These are phyloP conservation scores for Oryza rufipogon DNA, from an alignment of 176 grass and related monocot genomes.

Conservation along the genomic window DNA sequence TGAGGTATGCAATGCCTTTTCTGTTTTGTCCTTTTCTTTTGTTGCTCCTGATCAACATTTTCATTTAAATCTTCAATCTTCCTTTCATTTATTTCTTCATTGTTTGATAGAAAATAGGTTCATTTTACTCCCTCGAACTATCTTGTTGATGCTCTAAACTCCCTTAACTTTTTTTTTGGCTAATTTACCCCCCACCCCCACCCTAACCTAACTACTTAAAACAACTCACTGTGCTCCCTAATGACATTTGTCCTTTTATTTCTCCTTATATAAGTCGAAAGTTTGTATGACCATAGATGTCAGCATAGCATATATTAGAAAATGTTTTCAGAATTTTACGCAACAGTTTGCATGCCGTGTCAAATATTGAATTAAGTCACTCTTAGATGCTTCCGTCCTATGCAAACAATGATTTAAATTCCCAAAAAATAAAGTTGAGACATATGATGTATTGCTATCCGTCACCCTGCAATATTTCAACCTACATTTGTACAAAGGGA, in stretches of 20 bases:
- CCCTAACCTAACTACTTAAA: background rate
- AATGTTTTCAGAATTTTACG: background rate
- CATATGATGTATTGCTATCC: background rate
- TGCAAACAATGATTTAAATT: background rate
- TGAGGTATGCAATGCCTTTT: slow-evolving; percentile 45
- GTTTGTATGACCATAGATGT: background rate
- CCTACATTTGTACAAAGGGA: background rate
- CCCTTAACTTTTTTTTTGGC: background rate
- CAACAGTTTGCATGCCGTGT: background rate
- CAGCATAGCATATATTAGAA: background rate
- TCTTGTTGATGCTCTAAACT: background rate
- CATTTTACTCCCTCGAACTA: background rate
- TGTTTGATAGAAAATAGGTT: background rate
- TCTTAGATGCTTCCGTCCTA: background rate
- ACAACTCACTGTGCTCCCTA: background rate
- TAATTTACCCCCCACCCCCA: background rate
- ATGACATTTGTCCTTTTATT: background rate
- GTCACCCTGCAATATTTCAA: background rate
- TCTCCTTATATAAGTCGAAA: background rate
- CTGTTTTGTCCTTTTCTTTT: slow-evolving; percentile 7
- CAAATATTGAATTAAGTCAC: background rate
- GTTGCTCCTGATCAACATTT: slow-evolving; percentile 30
- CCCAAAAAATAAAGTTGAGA: background rate
- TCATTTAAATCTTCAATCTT: background rate
- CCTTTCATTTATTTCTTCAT: background rate